These are phyloP conservation scores for Litsea cubeba DNA, from an alignment of 164 flowering plant genomes.

Conservation along the genomic window DNA sequence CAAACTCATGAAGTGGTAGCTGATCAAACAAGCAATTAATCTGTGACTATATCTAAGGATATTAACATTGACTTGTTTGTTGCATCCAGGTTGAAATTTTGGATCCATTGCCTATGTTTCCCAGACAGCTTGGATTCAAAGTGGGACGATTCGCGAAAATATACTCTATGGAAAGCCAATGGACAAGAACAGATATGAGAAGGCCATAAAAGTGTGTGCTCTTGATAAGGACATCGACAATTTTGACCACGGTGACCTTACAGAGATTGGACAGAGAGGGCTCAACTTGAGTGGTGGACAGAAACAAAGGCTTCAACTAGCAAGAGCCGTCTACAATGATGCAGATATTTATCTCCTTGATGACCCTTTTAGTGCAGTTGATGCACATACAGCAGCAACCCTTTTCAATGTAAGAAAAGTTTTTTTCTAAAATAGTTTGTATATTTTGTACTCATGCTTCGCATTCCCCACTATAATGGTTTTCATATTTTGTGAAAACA, in stretches of 20 bases:
- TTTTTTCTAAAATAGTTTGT: neutral
- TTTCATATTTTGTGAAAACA: too few relatives aligned
- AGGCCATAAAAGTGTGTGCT: slow-evolving; percentile 63
- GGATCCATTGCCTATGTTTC: slow-evolving; percentile 83
- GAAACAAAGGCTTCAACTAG: slow-evolving; percentile 93
- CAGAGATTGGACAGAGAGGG: slow-evolving; percentile 94
- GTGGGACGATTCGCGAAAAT: slow-evolving; percentile 81
- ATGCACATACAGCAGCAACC: slow-evolving; percentile 76
- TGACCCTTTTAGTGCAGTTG: slow-evolving; percentile 95
- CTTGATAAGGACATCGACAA: slow-evolving; percentile 65
- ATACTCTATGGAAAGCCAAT: slow-evolving; percentile 71
- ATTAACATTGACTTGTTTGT: slow-evolving; percentile 1
- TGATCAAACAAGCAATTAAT: too few relatives aligned
- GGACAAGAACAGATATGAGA: slow-evolving; percentile 49
- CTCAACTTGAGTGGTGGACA: slow-evolving; percentile 96
- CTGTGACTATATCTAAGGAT: neutral
- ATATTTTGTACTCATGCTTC: neutral
- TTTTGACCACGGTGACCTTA: slow-evolving; percentile 76
- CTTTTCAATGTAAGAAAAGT: slow-evolving; percentile 57
- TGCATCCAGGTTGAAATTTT: slow-evolving; percentile 45
- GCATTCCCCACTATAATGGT: neutral
- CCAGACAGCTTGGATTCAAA: slow-evolving; percentile 87
- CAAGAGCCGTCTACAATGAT: slow-evolving; percentile 83
- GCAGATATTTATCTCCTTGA: slow-evolving; percentile 88
- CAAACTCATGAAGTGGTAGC: too few relatives aligned